These are phyloP conservation scores for Cladosporium halotolerans DNA, from an alignment of 2,329 filamentous ascomycete species.

Conservation along the genomic window DNA sequence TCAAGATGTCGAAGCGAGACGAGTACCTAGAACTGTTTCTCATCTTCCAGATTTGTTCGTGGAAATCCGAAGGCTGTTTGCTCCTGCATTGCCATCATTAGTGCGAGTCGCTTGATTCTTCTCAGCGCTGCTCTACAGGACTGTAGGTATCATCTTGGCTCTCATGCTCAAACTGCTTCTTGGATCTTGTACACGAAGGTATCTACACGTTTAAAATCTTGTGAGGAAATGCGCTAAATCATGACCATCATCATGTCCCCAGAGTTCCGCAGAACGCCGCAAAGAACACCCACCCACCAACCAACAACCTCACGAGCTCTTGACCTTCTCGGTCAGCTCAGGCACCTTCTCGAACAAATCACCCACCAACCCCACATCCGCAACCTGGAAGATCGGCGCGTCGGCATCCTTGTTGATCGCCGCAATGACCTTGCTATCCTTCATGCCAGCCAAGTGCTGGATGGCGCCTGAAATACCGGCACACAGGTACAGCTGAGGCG, in stretches of 20 bases:
- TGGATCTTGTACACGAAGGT: too few species aligned
- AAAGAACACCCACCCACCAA: background rate
- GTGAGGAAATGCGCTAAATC: conserved; percentile 2
- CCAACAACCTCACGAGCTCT: conserved; percentile 34
- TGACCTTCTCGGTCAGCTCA: conserved; percentile 92
- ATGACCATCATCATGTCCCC: background rate
- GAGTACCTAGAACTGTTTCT: too few species aligned
- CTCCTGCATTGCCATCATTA: too few species aligned
- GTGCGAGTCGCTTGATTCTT: too few species aligned
- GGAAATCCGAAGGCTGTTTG: too few species aligned
- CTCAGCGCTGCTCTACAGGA: too few species aligned
- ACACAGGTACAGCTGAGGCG: conserved; percentile 89
- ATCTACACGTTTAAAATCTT: too few species aligned
- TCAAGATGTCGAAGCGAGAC: too few species aligned
- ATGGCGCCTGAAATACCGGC: conserved; percentile 96
- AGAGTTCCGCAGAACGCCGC: background rate
- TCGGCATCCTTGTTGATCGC: conserved; percentile 97
- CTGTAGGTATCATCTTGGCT: too few species aligned
- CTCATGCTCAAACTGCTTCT: too few species aligned
- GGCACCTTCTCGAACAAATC: conserved; percentile 95
- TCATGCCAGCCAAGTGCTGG: conserved; percentile 98
- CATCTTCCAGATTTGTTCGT: too few species aligned
- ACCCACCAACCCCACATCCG: conserved; percentile 89
- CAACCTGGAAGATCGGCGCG: conserved; percentile 96
- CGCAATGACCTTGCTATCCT: conserved; percentile 99